A percentile compares a stretch with the other conserved stretches of the same genome.
Conservation (phyloP, 371 early-diverging fungal genomes). For the Apophysomyces variabilis region DNA sequence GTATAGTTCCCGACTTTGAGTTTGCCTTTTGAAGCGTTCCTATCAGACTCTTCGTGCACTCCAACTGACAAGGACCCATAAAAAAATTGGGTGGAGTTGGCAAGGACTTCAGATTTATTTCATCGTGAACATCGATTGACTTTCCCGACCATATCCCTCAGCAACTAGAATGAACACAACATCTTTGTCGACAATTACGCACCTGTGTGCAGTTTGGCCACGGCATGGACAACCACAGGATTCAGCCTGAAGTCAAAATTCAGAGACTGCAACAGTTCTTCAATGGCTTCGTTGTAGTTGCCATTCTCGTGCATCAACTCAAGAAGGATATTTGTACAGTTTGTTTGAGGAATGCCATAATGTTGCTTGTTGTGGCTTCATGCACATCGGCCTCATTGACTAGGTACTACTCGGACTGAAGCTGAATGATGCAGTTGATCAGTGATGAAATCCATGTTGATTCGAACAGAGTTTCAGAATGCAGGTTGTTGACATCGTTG, state of each 20-base stretch:
- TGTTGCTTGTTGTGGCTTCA: neutral
- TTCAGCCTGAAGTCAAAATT: conserved; percentile 12
- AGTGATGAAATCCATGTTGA: neutral
- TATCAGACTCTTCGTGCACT: conserved; percentile 15
- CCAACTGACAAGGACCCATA: conserved; percentile 11
- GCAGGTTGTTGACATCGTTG: conserved; percentile 12
- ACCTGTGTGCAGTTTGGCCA: conserved; percentile 18
- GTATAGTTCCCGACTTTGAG: conserved; percentile 3
- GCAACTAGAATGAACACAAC: neutral
- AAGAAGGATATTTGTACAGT: conserved; percentile 16
- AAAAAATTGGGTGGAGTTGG: conserved; percentile 11
- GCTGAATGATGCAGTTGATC: conserved; percentile 12
- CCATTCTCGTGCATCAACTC: conserved; percentile 15
- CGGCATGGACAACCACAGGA: conserved; percentile 17
- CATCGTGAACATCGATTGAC: conserved; percentile 4
- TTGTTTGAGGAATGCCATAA: conserved; percentile 3
- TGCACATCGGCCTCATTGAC: conserved; percentile 2
- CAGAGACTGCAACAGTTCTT: conserved; percentile 13
- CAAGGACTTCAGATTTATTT: conserved; percentile 9
- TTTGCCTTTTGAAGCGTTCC: conserved; percentile 11
- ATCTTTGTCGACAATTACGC: conserved; percentile 14
- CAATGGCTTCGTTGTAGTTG: conserved; percentile 10
- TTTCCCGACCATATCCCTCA: conserved; percentile 9
- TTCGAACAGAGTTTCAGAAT: conserved; percentile 2
- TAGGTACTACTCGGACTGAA: neutral